A percentile compares a stretch with the other conserved stretches of the same genome.
Evolutionary conservation across 1,284 basidiomycete genomes (phyloP).

Genomic region (Exsudoporus floridanus): DNA sequence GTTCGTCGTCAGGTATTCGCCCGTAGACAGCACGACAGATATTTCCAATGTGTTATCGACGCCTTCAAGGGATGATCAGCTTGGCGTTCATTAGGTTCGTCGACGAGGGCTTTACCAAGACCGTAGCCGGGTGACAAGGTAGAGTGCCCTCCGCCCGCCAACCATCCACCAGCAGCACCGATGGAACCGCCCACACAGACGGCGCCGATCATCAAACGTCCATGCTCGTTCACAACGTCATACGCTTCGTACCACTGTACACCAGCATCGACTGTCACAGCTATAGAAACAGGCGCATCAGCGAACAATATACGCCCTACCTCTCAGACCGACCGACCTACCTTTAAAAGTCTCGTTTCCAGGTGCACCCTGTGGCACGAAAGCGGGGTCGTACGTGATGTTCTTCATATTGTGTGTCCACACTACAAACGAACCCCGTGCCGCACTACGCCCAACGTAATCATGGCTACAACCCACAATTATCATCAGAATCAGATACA

Average conservation of each 20-base stretch:
- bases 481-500: neutral
- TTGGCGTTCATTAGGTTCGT: neutral
- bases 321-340: neutral
- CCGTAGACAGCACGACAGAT: conserved; percentile 21
- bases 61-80: conserved; percentile 25
- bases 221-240: conserved; percentile 34
- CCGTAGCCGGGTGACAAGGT: conserved; percentile 42
- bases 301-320: neutral
- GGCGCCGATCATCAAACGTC: conserved; percentile 41
- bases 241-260: conserved; percentile 48
- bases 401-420: conserved; percentile 43
- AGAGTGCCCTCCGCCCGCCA: conserved; percentile 48
- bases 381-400: conserved; percentile 33
- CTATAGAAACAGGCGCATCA: conserved; percentile 14
- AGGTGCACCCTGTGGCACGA: conserved; percentile 35
- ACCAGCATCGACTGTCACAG: conserved; percentile 44
- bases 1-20: conserved; percentile 19
- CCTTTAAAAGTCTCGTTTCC: conserved; percentile 16
- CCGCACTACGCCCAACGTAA: conserved; percentile 40
- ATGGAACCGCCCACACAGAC: conserved; percentile 38
- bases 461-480: conserved; percentile 31
- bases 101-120: conserved; percentile 34
- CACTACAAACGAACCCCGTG: conserved; percentile 38
- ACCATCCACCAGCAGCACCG: conserved; percentile 43
- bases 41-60: conserved; percentile 44